Base-by-base conservation (phyloP, 2,329 filamentous ascomycete species). In the Cladosporium velox region DNA sequence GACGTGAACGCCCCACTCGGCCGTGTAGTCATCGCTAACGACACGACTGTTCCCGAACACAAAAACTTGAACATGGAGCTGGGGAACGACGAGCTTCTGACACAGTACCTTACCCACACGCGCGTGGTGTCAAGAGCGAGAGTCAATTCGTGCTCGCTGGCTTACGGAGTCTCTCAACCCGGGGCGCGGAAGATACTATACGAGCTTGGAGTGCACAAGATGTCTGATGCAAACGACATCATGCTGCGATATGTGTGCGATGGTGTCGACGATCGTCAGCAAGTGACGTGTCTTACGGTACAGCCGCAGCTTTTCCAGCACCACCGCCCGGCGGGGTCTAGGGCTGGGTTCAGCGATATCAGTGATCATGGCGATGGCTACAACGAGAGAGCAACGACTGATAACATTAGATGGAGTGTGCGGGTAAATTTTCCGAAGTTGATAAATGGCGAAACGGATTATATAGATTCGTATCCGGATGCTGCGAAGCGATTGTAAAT, bases 261-360 rank as follows among this genome's bases (percentile, higher is more conserved):
- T 59, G 71, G 73, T 35, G 64, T 69, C 18, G 63, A 74, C 44
- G 76, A 67, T 15, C 69, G 74, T 11, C 59, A 64, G 51, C 65
- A 78, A 65, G 75, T 79, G 61, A 77, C 75, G 54, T 80, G 83
- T 72, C 51, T 85, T 67, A 77, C 78, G 0, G 74, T 78, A 1
- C 76, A 79, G 66, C 83, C 82, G 0, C 75, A 77, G 34, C 71
- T 85, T 3, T 82, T 86, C 70, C 77, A 82, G n/a, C 80, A 83
- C 18, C 80, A 84, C 67, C 75, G 80, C 1, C 71, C 78, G 0
- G 76, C 76, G 0, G 84, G 83, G 1, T 71, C 72, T 1, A 73
- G 70, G 49, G 72, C 64, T 10, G 68, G 71, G 1, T 72, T 71
- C 49, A 82, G 79, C 63, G 77, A 82, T 55, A 82, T 82, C 49